Evolutionary conservation across 108 stramenopile genomes (phyloP), one percentile per base, ranked within the genome.

Genomic region (Cyclotella baltica): DNA sequence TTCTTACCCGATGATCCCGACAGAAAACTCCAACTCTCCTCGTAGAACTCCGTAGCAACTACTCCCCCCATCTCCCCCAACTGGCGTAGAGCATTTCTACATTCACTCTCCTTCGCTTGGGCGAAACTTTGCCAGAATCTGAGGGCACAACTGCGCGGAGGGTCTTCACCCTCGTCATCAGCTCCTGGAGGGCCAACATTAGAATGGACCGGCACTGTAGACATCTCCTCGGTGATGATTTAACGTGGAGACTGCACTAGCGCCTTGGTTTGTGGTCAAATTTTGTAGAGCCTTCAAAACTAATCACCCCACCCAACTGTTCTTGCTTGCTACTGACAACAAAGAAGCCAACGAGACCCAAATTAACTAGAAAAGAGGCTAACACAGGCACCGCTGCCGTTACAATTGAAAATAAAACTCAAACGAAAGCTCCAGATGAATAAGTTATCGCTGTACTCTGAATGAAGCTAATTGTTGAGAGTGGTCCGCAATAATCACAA

Each of bases 381-480:
- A 48, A 2, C 18, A 48, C 6, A 6, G n/a, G n/a, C n/a, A n/a
- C n/a, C 47, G n/a, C 18, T 48, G n/a, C 47, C 47, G n/a, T 2
- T n/a, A 48, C 47, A 6, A 48, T 48, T 16, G n/a, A n/a, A 48
- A 48, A 48, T 16, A n/a, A n/a, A n/a, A n/a, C n/a, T n/a, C n/a
- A n/a, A n/a, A n/a, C n/a, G n/a, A n/a, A n/a, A n/a, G n/a, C 47
- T 48, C 2, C 47, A 48, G n/a, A 16, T n/a, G 47, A 48, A 48
- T 6, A n/a, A 48, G 18, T 48, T 16, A 2, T 16, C 47, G 18
- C 47, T 16, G 47, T n/a, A n/a, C n/a, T n/a, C n/a, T n/a, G n/a
- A n/a, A n/a, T 48, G 47, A n/a, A 48, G 47, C 47, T 48, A 48
- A 48, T 48, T 48, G 47, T n/a, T n/a, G 47, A 48, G 47, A 48